Base-by-base conservation (phyloP, 2,329 filamentous ascomycete species). In the Fusarium solani-melongenae region DNA sequence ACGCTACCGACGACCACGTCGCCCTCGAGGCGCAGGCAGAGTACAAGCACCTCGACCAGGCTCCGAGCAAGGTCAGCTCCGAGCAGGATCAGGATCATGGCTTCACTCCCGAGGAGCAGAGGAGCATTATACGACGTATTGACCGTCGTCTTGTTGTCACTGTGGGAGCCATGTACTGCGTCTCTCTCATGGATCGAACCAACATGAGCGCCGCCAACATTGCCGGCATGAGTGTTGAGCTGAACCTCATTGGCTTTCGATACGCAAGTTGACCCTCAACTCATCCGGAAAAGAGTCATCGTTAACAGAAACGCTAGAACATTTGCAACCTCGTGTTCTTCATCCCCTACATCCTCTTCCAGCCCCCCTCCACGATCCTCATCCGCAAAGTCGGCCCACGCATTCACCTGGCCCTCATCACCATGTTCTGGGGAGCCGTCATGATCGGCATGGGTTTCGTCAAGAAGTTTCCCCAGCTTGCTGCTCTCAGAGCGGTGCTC, bases 161-260 rank as follows among this genome's bases (percentile, higher is more conserved):
- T 2, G 88, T 90, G 6, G 91, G 91, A 22, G 79, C 87, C 72
- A 88, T 94, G 83, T 95, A 95, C 81, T 94, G 92, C 79, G 86
- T 94, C 76, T 92, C 89, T 72, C 83, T 96, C 67, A 93, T 96
- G 90, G 94, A 96, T 79, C 87, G 94, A 34, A 94, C 92, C 2
- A 96, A 96, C 81, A 83, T 95, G 79, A 89, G 89, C n/a, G 86
- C 89, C 24, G 93, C 93, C 44, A 89, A 89, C 53, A 92, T 96
- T 79, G 93, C 94, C 22, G 93, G 88, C 61, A 89, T 90, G 87
- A 76, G 79, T 17, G 71, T 70, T 2, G 88, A 90, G 56, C 81
- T 90, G 29, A 55, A 77, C 4, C 80, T 90, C 2, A 79, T 83
- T 2, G 84, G 83, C 7, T 83, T 84, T 61, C 83, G 85, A 78